Evolutionary conservation across 306 rosid genomes (phyloP).

Genomic region (Sesbania bispinosa): DNA sequence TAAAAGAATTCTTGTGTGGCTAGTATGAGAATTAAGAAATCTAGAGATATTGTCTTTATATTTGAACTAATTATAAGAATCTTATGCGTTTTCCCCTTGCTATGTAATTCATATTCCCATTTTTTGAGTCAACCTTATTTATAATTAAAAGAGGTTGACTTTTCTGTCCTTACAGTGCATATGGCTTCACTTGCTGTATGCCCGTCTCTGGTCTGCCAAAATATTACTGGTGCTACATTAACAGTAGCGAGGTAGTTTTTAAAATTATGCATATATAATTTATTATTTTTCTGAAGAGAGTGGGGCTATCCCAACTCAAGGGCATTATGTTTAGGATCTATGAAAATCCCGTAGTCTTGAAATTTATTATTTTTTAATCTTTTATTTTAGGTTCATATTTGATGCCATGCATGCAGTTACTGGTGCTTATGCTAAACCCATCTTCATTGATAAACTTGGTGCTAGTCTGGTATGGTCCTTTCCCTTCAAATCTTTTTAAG

Average conservation of each 20-base stretch:
- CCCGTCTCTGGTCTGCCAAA: not conserved
- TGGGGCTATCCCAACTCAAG: not conserved
- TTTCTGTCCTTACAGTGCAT: slow-evolving; percentile 2
- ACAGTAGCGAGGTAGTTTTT: slow-evolving; percentile 1
- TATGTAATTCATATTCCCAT: not conserved
- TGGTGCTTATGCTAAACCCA: slow-evolving; percentile 95
- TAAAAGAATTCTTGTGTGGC: not conserved
- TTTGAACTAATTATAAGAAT: not conserved
- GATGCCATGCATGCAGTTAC: slow-evolving; percentile 99
- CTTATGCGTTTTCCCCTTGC: not conserved
- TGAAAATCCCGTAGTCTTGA: slow-evolving; percentile 17
- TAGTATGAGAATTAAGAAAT: not conserved
- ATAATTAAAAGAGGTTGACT: not conserved
- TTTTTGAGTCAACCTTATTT: not conserved
- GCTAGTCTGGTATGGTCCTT: slow-evolving; percentile 59
- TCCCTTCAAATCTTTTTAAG: slow-evolving; percentile 2
- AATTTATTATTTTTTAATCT: not conserved
- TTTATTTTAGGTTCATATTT: slow-evolving; percentile 59
- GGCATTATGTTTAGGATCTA: not conserved
- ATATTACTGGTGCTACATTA: not conserved
- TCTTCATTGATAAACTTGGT: slow-evolving; percentile 90
- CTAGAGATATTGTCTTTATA: not conserved
- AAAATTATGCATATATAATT: not conserved
- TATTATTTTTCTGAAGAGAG: not conserved
- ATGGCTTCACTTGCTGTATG: not conserved